phyloP scores from a whole-genome alignment of 163 green algal species.

The Chloromonas sp. region DNA sequence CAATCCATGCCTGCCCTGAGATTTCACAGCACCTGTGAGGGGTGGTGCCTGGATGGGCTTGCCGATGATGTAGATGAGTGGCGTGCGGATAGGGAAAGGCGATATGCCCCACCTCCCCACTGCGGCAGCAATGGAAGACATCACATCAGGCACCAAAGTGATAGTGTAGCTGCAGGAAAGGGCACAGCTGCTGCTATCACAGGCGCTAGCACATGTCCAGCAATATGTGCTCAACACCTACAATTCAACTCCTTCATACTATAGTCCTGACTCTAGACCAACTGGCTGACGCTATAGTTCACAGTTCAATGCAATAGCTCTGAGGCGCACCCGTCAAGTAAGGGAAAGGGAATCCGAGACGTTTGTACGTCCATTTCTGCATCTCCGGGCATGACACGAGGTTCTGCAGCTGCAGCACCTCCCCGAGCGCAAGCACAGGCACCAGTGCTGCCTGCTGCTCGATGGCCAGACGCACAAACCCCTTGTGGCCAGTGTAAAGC shows the following conservation, averaged over 20 bases:
- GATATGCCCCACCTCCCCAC: constrained; percentile 58
- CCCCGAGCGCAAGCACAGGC: constrained; percentile 73
- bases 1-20: constrained; percentile 8
- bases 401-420: constrained; percentile 68
- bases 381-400: constrained; percentile 50
- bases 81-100: constrained; percentile 57
- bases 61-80: too few relatives aligned
- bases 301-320: not conserved
- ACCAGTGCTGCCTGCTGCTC: constrained; percentile 72
- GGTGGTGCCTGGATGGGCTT: too few relatives aligned
- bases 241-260: too few relatives aligned
- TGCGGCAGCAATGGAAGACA: constrained; percentile 51
- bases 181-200: not conserved
- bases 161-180: not conserved
- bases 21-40: not conserved
- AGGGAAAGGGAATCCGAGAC: constrained; percentile 60
- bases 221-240: not conserved
- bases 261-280: too few relatives aligned
- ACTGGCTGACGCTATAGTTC: not conserved
- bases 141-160: constrained; percentile 12
- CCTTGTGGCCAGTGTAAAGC: constrained; percentile 45
- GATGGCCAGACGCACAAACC: constrained; percentile 69
- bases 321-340: constrained; percentile 12
- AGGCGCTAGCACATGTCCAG: not conserved
- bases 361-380: constrained; percentile 70